A percentile compares a stretch with the other conserved stretches of the same genome.
Conservation (phyloP, 1,284 basidiomycete genomes). For the Wallemia mellicola region DNA sequence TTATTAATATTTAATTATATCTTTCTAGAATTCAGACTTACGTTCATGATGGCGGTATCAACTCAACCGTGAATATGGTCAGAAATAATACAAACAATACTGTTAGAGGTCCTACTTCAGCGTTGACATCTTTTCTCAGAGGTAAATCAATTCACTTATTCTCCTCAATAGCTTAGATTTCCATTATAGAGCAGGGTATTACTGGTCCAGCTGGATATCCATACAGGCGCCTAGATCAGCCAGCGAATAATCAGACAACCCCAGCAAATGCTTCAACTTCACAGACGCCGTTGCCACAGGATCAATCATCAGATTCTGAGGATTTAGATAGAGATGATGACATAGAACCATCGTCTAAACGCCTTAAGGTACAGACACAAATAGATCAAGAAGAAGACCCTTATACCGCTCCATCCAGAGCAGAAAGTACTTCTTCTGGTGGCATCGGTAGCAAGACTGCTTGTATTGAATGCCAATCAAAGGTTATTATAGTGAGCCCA, state of each 20-base stretch:
- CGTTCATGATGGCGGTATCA: background rate
- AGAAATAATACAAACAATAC: background rate
- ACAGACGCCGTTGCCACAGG: background rate
- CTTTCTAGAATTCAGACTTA: background rate
- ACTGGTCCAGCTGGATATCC: background rate
- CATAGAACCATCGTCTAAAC: conserved; percentile 6
- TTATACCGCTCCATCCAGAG: conserved; percentile 26
- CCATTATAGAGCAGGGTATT: background rate
- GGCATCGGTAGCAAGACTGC: conserved; percentile 45
- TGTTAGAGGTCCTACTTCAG: background rate
- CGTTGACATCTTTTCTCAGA: background rate
- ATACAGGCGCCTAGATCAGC: background rate
- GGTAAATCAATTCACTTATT: background rate
- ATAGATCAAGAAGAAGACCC: conserved; percentile 22
- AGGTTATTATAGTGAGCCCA: conserved; percentile 56
- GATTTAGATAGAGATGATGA: background rate
- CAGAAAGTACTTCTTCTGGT: conserved; percentile 10
- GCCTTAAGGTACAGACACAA: conserved; percentile 15
- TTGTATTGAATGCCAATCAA: conserved; percentile 51
- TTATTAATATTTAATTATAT: background rate
- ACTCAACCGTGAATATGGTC: background rate
- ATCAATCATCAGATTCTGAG: background rate
- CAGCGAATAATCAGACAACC: background rate
- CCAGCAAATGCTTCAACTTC: background rate
- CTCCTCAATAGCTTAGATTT: background rate